These are phyloP conservation scores for Sugiyamaella qingdaonensis DNA, from an alignment of 805 yeast species.

Conservation along the genomic window DNA sequence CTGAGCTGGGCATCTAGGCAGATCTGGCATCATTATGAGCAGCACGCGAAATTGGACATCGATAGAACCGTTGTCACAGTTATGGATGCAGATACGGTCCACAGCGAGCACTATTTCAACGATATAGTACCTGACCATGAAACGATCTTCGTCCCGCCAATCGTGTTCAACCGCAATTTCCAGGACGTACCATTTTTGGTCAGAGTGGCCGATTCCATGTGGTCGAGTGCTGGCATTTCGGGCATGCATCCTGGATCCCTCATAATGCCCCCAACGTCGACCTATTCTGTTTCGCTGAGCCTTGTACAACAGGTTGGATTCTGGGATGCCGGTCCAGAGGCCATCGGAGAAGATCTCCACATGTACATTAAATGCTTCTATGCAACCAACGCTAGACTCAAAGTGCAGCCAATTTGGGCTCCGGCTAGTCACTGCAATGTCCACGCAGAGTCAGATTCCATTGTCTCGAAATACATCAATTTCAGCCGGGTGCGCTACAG, in stretches of 20 bases:
- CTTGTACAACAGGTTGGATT: not conserved
- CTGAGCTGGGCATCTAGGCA: not conserved
- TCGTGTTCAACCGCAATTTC: not conserved
- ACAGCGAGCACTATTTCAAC: slow-evolving; percentile 1
- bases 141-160: not conserved
- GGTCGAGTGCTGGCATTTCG: slow-evolving; percentile 1
- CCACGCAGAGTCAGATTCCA: not conserved
- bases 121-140: not conserved
- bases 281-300: not conserved
- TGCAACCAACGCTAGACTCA: not conserved
- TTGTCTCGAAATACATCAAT: not conserved
- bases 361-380: not conserved
- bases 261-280: not conserved
- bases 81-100: not conserved
- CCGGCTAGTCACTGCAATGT: slow-evolving; percentile 3
- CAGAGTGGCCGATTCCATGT: not conserved
- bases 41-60: not conserved
- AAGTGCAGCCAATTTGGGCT: not conserved
- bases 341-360: not conserved
- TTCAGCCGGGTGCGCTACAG: not conserved
- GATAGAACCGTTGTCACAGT: not conserved
- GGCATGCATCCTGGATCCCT: not conserved
- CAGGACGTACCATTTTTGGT: not conserved
- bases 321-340: slow-evolving; percentile 1
- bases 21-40: not conserved